These are phyloP conservation scores for Calonectria naviculata DNA, from an alignment of 2,329 filamentous ascomycete genomes.

Conservation along the genomic window DNA sequence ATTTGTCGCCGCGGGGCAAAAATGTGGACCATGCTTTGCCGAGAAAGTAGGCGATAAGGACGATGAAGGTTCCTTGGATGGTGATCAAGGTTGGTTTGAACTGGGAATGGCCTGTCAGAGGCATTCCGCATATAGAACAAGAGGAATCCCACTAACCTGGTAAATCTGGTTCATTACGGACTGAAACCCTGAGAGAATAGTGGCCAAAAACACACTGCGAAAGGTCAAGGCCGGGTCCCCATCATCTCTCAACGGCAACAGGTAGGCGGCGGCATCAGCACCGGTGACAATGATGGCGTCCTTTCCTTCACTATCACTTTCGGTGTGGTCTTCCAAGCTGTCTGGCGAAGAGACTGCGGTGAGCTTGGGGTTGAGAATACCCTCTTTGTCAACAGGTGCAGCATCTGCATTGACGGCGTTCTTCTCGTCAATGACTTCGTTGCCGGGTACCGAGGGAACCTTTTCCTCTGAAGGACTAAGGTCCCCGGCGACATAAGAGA, in stretches of 20 bases:
- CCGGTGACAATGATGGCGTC: slow-evolving; percentile 63
- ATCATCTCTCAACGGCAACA: slow-evolving; percentile 65
- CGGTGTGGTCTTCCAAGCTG: slow-evolving; percentile 29
- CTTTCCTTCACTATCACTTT: slow-evolving; percentile 50
- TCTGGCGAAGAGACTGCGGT: slow-evolving; percentile 4
- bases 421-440: slow-evolving; percentile 29
- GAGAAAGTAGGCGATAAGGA: slow-evolving; percentile 66
- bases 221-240: slow-evolving; percentile 63
- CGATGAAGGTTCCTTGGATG: slow-evolving; percentile 66
- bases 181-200: slow-evolving; percentile 62
- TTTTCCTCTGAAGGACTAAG: slow-evolving; percentile 38
- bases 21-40: slow-evolving; percentile 52
- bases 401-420: slow-evolving; percentile 1
- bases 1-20: slow-evolving; percentile 63
- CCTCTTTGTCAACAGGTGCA: not conserved
- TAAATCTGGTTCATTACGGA: slow-evolving; percentile 68
- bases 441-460: slow-evolving; percentile 32
- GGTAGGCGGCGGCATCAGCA: slow-evolving; percentile 58
- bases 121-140: not conserved
- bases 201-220: slow-evolving; percentile 62
- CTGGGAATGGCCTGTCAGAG: slow-evolving; percentile 42
- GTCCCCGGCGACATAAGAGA: not conserved
- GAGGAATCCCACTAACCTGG: slow-evolving; percentile 47
- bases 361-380: not conserved
- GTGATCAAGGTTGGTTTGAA: slow-evolving; percentile 63